Base-by-base conservation (phyloP, 192 early-diverging fungal genomes). In the Haplosporangium gracile region DNA sequence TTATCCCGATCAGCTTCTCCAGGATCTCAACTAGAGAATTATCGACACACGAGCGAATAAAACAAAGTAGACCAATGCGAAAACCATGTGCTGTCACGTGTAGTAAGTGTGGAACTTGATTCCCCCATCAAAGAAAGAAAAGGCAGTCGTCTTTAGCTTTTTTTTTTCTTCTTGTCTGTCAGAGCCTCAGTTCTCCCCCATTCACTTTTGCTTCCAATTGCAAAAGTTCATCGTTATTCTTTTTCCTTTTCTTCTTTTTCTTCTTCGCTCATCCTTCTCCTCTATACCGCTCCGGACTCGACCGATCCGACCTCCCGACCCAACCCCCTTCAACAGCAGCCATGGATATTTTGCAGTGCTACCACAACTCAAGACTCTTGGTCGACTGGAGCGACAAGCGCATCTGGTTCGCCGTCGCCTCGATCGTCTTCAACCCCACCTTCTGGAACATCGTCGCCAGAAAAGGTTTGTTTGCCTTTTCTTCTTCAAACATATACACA, bases 391-490 rank as follows among this genome's bases (percentile, higher is more conserved):
- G 80, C 57, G 89, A 96, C 82, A 85, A 92, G 26, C 90, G 92
- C 32, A 89, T 98, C 55, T 96, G 94, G 91, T 71, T 94, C 63
- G 80, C 94, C 32, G 85, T 95, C 29, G 94, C 88, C 18, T 93
- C 91, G 74, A 95, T 98, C 63, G 77, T 95, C 24, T 97, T 98
- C 90, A 97, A 97, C 74, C 97, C 97, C 57, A 84, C 92, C 34
- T 95, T 94, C 82, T 98, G 97, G 97, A 98, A 98, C 89, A 93
- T 96, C 40, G 95, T 94, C 13, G 97, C 97, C 16, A 92, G 96
- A 43, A 92, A 89, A 83, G 94, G 94, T 95, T 40, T 11, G 60
- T n/a, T 75, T 20, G 18, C 51, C 51, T 53, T 32, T 65, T 57
- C 22, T 55, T 24, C 22, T 55, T 36, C 36, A 36, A 36, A 13